Base-by-base conservation (phyloP, 2,329 filamentous ascomycete genomes). In the Immersiporthe knoxdaviesiana region DNA sequence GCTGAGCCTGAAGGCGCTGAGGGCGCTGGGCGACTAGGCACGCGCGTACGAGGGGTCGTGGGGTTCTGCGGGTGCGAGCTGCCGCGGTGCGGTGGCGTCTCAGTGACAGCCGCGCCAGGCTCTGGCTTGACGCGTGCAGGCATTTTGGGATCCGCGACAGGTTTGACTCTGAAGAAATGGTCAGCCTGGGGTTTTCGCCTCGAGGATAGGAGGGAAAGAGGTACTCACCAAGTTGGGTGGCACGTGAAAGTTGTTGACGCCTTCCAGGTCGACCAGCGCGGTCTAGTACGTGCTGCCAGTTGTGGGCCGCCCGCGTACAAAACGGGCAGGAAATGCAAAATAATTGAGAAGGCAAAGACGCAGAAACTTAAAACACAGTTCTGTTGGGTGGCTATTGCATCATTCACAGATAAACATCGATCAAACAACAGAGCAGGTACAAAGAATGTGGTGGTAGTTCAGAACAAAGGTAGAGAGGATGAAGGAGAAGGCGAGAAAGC, bases 91-190 rank as follows among this genome's bases (percentile, higher is more conserved):
- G 67, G 60, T 2, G 69, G 65, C 16, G 69, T 69, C 24, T n/a
- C 30, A 11, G 21, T 64, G 2, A 35, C 27, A 32, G 27, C 35
- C 27, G 7, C 61, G 8, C 69, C 67, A 56, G 63, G 67, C 60
- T 71, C 69, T 39, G 41, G 58, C 54, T 69, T 71, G 63, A 69
- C 61, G 24, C n/a, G 63, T 30, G 41, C 24, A n/a, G 68, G 41
- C 68, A 70, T 70, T 8, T 8, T 50, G 54, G 11, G 30, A 12
- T 44, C 16, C 32, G n/a, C 18, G 24, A 18, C n/a, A 16, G 18
- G 10, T 18, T 5, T 56, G n/a, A 30, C 24, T 14, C 44, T 39
- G 21, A 54, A 12, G n/a, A 8, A 41, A 47, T 3, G 35, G 52
- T 59, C 50, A 65, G 63, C 24, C 30, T 58, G 24, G 18, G 7